Evolutionary conservation across 2,329 filamentous ascomycete species (phyloP), one percentile per base, ranked within the genome.

Genomic region (Metarhizium robertsii): DNA sequence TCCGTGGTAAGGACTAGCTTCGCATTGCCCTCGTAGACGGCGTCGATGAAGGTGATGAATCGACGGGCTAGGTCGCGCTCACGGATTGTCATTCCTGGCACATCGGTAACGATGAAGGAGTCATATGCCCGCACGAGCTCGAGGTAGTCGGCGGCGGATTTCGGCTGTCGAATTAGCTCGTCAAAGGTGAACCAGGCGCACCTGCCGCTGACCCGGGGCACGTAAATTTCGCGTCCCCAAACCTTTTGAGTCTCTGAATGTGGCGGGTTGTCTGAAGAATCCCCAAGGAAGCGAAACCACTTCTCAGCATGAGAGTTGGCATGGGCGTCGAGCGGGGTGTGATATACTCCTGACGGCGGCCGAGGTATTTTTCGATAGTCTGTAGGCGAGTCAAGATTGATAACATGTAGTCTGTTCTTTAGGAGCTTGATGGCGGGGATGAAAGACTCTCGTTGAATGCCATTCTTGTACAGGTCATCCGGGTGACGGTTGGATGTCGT

Each of bases 1-100:
- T 86, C 90, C 3, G 89, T 92, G 0, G 94, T 99, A 55, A 99
- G 81, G 16, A 97, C 92, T 7, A 99, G 81, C 73, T 96, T 97
- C n/a, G 91, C 92, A 70, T 92, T 82, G 32, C 80, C 79, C 71
- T 99, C 94, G 67, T 99, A 99, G 4, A 96, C 87, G 6, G 94
- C 92, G 68, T 99, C 94, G 61, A 99, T 90, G 64, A 99, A 96
- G 0, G 92, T 99, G 69, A 99, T 99, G 71, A 99, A 96, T 5
- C 94, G 81, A 13, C 94, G 78, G 0, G 94, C 94, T 43, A 96
- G 79, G 72, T 99, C 94, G 20, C 94, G 84, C 66, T 91, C 84
- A 54, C 84, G 83, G 61, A 90, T 82, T 45, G 87, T 94, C 94
- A 99, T 97, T 6, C 87, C 89, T 0, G 94, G 94, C 1, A 97